Conservation (phyloP, 2,329 filamentous ascomycete species). For the Fusarium sp. region DNA sequence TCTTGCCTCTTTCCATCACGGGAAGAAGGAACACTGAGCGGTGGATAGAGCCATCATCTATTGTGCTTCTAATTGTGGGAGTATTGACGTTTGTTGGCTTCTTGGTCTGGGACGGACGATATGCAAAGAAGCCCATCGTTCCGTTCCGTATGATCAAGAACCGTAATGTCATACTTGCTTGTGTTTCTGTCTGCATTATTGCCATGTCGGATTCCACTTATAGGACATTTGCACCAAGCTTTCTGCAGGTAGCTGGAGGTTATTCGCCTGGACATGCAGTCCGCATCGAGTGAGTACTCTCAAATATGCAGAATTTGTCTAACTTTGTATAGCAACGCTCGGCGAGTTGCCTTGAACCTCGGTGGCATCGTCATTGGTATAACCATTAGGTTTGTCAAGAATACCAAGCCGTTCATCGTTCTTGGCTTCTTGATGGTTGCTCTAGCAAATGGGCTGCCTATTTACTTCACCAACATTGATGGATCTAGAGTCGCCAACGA, state of each 20-base stretch:
- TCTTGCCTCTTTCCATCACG: constrained; percentile 27
- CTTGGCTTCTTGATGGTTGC: constrained; percentile 23
- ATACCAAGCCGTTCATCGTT: constrained; percentile 32
- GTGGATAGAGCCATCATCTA: constrained; percentile 24
- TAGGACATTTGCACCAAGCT: constrained; percentile 28
- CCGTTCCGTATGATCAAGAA: constrained; percentile 33
- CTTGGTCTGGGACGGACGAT: constrained; percentile 30
- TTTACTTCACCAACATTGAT: constrained; percentile 31
- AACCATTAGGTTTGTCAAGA: constrained; percentile 21
- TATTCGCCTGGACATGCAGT: constrained; percentile 35
- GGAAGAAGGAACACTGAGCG: constrained; percentile 28
- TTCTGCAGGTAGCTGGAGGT: constrained; percentile 22
- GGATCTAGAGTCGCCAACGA: constrained; percentile 28
- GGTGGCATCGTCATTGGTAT: constrained; percentile 16
- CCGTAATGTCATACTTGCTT: constrained; percentile 34
- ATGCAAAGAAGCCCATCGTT: constrained; percentile 23
- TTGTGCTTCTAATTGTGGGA: constrained; percentile 23
- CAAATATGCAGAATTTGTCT: neutral
- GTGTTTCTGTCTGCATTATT: constrained; percentile 23
- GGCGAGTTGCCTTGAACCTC: constrained; percentile 27
- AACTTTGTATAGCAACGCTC: constrained; percentile 7
- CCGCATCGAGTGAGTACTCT: constrained; percentile 12
- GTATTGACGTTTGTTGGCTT: constrained; percentile 20
- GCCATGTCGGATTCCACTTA: constrained; percentile 37
- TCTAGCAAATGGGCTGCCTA: constrained; percentile 24